Base-by-base conservation (phyloP, 176 grass and related monocot genomes). In the Tillandsia leiboldiana region DNA sequence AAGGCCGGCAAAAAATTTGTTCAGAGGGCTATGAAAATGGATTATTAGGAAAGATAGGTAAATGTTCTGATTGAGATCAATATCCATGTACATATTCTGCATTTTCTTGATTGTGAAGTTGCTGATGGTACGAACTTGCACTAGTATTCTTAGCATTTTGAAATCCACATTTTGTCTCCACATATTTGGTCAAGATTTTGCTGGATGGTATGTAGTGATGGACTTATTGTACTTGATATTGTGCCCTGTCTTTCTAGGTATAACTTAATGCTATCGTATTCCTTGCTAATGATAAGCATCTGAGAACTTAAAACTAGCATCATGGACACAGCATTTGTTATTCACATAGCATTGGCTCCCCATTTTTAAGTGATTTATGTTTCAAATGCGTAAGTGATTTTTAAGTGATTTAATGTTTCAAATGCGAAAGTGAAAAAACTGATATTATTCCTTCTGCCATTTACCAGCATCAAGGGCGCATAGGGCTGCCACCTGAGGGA, bases 401-500 rank as follows among this genome's bases (percentile, higher is more conserved):
- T 42, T 42, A 42, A 42, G 33, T 42, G 33, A 42, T 42, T 42
- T 42, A 42, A 42, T 42, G 33, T 42, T 42, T 42, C 33, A 42
- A 42, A 42, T 42, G 33, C 33, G 3, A 8, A 42, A 42, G 33
- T 42, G 33, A 42, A 15, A 26, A 28, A 10, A 27, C 9, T 71
- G 61, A 63, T 50, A 61, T 78, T 18, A 13, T 67, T 48, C 18
- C 51, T 42, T 12, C 49, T 47, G 27, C 14, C 77, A 7, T 68
- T 72, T 76, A 65, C 50, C 78, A 96, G 92, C 70, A 70, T 76
- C 71, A 91, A 58, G 88, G 81, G 10, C 74, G 76, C 49, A 84
- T 96, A 33, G 86, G 82, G 64, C 62, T 96, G 64, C 92, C 86
- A 24, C 88, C 88, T 63, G 83, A 87, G 76, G 86, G 83, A 0